A percentile compares a stretch with the other conserved stretches of the same genome.
Conservation (phyloP, 2,329 filamentous ascomycete species). For the Monilinia aucupariae region DNA sequence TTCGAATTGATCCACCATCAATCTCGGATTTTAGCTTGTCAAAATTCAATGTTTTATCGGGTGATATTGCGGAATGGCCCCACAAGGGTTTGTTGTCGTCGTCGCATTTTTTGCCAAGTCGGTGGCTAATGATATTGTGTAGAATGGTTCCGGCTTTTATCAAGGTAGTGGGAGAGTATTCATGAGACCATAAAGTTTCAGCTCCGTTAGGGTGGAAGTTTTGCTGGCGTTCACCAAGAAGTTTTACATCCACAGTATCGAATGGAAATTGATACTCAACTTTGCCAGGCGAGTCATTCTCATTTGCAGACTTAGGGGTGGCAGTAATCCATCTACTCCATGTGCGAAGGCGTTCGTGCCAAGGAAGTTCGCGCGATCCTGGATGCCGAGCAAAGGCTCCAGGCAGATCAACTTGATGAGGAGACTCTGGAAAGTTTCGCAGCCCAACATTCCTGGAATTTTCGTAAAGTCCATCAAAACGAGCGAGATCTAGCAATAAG, state of each 20-base stretch:
- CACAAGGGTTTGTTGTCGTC: neutral
- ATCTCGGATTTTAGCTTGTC: neutral
- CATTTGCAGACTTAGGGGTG: conserved; percentile 13
- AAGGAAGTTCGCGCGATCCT: conserved; percentile 24
- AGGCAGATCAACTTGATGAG: neutral
- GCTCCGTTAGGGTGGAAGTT: neutral
- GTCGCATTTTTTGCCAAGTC: neutral
- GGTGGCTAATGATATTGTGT: conserved; percentile 6
- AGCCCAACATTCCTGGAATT: conserved; percentile 20
- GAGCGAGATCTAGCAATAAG: conserved; percentile 25
- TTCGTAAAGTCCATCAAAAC: conserved; percentile 19
- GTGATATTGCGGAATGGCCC: neutral
- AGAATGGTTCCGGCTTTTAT: conserved; percentile 6
- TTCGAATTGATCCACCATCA: neutral
- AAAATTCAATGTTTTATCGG: neutral
- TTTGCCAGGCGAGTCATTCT: neutral
- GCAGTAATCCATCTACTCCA: conserved; percentile 33
- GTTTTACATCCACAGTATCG: neutral
- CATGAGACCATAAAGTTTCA: neutral
- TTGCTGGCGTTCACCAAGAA: neutral
- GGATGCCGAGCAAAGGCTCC: conserved; percentile 26
- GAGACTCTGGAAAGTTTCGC: conserved; percentile 12
- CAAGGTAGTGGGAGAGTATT: neutral
- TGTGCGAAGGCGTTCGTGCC: conserved; percentile 30
- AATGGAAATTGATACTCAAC: neutral